Conservation (phyloP, 2,329 filamentous ascomycete genomes). For the Exophiala phaeomuriformis region DNA sequence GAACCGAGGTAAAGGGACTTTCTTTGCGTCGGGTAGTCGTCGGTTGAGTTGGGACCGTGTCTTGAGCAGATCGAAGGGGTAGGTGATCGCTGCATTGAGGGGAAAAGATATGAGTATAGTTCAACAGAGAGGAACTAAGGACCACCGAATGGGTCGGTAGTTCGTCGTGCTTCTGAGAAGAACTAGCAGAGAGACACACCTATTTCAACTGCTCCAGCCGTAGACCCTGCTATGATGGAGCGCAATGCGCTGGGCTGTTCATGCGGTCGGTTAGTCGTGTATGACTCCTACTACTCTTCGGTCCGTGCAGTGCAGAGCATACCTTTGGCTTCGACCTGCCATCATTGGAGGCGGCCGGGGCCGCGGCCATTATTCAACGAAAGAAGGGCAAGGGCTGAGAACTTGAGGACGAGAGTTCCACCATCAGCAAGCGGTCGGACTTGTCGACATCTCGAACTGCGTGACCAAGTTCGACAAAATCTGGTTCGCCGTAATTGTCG, state of each 20-base stretch:
- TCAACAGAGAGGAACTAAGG: not conserved
- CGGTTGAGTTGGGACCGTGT: conserved; percentile 90
- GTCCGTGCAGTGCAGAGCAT: not conserved
- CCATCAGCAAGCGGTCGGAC: too few species aligned
- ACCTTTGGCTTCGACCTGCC: conserved; percentile 16
- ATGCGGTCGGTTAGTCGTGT: conserved; percentile 2
- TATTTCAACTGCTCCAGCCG: conserved; percentile 93
- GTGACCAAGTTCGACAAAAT: too few species aligned
- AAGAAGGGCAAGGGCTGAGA: not conserved
- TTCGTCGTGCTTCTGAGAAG: too few species aligned
- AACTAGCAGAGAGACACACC: conserved; percentile 43
- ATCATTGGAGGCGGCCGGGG: conserved; percentile 11
- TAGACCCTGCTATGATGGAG: conserved; percentile 83
- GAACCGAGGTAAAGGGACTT: conserved; percentile 91
- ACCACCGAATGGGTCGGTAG: not conserved
- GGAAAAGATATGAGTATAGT: not conserved
- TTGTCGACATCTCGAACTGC: too few species aligned
- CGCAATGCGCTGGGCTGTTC: conserved; percentile 68
- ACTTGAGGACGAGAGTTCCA: not conserved
- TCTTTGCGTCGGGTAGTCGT: conserved; percentile 69
- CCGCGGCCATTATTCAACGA: conserved; percentile 13
- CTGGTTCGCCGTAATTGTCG: too few species aligned
- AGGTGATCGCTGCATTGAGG: conserved; percentile 63
- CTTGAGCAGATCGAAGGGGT: conserved; percentile 94
- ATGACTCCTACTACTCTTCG: not conserved